phyloP scores from a whole-genome alignment of 108 stramenopile genomes.

The Aurantiochytrium sp. region DNA sequence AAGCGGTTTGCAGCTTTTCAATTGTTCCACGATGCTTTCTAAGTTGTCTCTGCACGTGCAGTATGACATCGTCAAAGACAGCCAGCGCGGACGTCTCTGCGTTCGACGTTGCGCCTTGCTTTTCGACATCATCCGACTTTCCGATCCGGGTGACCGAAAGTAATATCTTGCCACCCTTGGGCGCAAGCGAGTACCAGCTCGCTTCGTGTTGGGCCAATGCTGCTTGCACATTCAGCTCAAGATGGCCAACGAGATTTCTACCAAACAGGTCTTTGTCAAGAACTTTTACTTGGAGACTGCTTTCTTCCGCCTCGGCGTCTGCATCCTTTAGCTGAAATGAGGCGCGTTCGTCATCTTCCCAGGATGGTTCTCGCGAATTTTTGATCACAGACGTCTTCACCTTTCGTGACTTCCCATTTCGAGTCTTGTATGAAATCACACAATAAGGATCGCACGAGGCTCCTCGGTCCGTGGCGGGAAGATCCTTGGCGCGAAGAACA shows the following conservation, averaged over 20 bases:
- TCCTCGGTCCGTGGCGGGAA: not conserved
- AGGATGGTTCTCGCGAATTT: not conserved
- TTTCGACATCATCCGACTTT: not conserved
- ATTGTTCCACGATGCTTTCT: not conserved
- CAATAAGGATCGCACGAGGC: not conserved
- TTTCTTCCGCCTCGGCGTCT: not conserved
- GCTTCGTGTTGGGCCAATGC: not conserved
- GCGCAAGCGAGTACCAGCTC: not conserved
- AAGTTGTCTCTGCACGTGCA: not conserved
- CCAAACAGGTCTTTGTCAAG: not conserved
- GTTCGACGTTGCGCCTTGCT: not conserved
- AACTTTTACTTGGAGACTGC: not conserved
- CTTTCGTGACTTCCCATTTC: not conserved
- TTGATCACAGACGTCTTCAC: not conserved
- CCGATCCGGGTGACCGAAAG: not conserved
- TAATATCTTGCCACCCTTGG: not conserved
- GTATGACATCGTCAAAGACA: not conserved
- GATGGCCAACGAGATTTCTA: not conserved
- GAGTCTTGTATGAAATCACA: not conserved
- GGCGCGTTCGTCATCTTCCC: not conserved
- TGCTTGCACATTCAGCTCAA: not conserved
- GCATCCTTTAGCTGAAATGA: not conserved
- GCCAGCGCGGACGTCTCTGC: not conserved
- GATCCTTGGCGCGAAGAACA: not conserved
- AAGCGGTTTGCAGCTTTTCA: not conserved